Conservation (phyloP, 768 basidiomycete genomes). For the Erythrobasidium yunnanense region DNA sequence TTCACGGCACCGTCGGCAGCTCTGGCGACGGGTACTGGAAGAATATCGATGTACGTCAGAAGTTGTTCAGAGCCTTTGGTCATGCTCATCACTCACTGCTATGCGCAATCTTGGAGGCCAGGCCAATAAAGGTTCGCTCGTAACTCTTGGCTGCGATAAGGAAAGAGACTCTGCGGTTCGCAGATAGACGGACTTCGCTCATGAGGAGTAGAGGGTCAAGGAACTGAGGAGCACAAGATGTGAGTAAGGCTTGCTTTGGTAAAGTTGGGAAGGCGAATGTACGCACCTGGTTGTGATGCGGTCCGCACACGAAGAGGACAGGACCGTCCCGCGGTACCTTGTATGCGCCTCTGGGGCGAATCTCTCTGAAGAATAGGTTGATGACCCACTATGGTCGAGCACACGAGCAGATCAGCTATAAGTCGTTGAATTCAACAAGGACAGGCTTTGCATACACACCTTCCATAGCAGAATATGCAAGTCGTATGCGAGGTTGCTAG, state of each 20-base stretch:
- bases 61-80: too few relatives aligned
- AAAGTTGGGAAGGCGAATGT: neutral
- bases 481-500: slow-evolving; percentile 21
- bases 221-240: too few relatives aligned
- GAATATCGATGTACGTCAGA: neutral
- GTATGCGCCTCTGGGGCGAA: slow-evolving; percentile 84
- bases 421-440: neutral
- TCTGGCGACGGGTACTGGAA: slow-evolving; percentile 76
- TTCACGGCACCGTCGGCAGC: slow-evolving; percentile 73
- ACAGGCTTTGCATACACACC: neutral
- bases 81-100: slow-evolving; percentile 64
- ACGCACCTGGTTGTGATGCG: slow-evolving; percentile 76
- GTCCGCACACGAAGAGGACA: slow-evolving; percentile 83
- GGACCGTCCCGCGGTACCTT: slow-evolving; percentile 84
- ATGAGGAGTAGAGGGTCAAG: slow-evolving; percentile 77
- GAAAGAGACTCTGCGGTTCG: slow-evolving; percentile 67
- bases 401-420: neutral
- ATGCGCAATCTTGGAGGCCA: slow-evolving; percentile 69
- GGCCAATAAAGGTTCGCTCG: slow-evolving; percentile 65
- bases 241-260: neutral
- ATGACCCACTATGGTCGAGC: slow-evolving; percentile 50
- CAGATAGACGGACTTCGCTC: slow-evolving; percentile 75
- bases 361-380: slow-evolving; percentile 92
- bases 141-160: slow-evolving; percentile 82
- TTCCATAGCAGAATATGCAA: slow-evolving; percentile 14